Evolutionary conservation across 495 filamentous ascomycete genomes (phyloP).

Genomic region (Aspergillus heteromorphus): DNA sequence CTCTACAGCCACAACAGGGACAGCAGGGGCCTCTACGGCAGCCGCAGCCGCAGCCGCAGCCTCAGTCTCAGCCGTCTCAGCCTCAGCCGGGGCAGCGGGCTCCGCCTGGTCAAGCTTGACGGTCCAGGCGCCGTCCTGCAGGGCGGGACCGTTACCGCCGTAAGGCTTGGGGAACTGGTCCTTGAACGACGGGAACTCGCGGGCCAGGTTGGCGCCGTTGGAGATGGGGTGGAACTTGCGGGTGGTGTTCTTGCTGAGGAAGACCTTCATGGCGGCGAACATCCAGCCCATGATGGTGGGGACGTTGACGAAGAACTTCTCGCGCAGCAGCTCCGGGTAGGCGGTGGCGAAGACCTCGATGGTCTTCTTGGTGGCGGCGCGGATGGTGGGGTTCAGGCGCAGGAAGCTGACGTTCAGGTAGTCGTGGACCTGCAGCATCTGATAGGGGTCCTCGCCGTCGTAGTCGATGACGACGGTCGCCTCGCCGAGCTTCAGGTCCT

Average conservation of each 20-base stretch:
- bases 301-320: conserved; percentile 93
- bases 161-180: conserved; percentile 60
- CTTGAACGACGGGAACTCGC: conserved; percentile 56
- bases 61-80: no score
- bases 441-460: conserved; percentile 70
- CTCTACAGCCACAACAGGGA: neutral
- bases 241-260: conserved; percentile 71
- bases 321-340: conserved; percentile 81
- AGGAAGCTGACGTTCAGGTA: conserved; percentile 80
- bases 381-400: conserved; percentile 62
- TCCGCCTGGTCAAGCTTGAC: conserved; percentile 20
- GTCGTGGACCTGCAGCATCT: conserved; percentile 86
- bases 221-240: conserved; percentile 82
- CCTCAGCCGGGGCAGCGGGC: neutral
- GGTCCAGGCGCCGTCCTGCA: conserved; percentile 25
- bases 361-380: conserved; percentile 66
- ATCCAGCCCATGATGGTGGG: conserved; percentile 84
- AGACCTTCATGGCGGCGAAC: conserved; percentile 70
- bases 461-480: conserved; percentile 70
- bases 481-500: conserved; percentile 58
- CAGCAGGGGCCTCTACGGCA: neutral
- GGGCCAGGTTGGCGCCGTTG: conserved; percentile 63
- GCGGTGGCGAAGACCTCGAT: conserved; percentile 70
- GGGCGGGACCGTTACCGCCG: conserved; percentile 58
- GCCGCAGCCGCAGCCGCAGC: no score